These are phyloP conservation scores for Lentinula aciculospora DNA, from an alignment of 768 basidiomycete genomes.

Conservation along the genomic window DNA sequence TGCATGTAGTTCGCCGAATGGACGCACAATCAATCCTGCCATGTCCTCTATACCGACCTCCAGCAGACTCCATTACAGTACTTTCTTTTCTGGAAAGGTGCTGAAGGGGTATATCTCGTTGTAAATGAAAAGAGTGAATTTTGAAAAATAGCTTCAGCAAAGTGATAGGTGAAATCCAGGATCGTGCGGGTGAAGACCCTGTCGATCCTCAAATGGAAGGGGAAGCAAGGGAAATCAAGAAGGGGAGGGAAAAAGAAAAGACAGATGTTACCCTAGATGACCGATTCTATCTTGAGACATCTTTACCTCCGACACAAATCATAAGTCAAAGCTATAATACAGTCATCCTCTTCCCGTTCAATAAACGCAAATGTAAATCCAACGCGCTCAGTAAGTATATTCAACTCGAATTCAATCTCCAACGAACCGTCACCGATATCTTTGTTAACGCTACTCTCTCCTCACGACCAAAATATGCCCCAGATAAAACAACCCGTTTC, in stretches of 20 bases:
- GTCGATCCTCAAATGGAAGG: slow-evolving; percentile 84
- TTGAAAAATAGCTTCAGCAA: slow-evolving; percentile 93
- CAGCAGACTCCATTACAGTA: slow-evolving; percentile 97
- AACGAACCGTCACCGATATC: slow-evolving; percentile 85
- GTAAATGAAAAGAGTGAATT: slow-evolving; percentile 99
- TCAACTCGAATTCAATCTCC: slow-evolving; percentile 94
- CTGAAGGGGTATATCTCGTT: slow-evolving; percentile 95
- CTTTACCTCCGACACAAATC: slow-evolving; percentile 80
- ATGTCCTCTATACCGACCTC: slow-evolving; percentile 99
- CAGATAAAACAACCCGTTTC: slow-evolving; percentile 93
- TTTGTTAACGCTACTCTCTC: slow-evolving; percentile 92
- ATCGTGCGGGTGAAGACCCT: slow-evolving; percentile 83
- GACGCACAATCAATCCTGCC: slow-evolving; percentile 98
- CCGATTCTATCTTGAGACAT: no score
- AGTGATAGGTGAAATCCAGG: slow-evolving; percentile 92
- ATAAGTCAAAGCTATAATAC: slow-evolving; percentile 97
- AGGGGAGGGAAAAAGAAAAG: slow-evolving; percentile 93
- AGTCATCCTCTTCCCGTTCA: slow-evolving; percentile 97
- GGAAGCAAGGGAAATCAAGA: slow-evolving; percentile 85
- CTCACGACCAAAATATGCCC: slow-evolving; percentile 83
- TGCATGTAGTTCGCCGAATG: slow-evolving; percentile 99
- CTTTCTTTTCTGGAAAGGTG: slow-evolving; percentile 94
- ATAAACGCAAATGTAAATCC: slow-evolving; percentile 94
- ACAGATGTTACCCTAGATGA: slow-evolving; percentile 28
- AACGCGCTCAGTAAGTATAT: slow-evolving; percentile 86